Evolutionary conservation across 352 stramenopile species (phyloP), one percentile per base, ranked within the genome.

Genomic region (Pythium aristosporum): DNA sequence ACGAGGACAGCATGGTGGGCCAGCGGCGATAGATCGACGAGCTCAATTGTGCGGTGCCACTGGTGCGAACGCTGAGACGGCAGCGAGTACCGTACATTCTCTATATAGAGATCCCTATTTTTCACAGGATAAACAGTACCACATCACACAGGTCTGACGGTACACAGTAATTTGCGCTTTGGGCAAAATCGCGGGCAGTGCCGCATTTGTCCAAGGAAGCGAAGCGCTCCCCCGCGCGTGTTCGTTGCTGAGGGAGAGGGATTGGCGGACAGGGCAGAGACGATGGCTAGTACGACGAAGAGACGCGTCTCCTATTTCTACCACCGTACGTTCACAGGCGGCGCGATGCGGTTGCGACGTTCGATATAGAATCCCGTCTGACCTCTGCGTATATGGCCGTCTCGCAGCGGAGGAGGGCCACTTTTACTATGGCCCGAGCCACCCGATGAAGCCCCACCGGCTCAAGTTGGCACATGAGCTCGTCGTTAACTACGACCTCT

Each of bases 381-480:
- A 59, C 53, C 8, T 12, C 23, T 11, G 20, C 25, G 49, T 12
- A 50, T 32, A 13, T 39, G 34, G 25, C 25, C 25, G 25, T 5
- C 25, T 30, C 39, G 39, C 39, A 97, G 92, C 91, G 44, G 94
- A 98, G 70, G 92, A 99, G 48, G 96, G 96, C 3, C 91, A 99
- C 74, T 98, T 98, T 66, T 98, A 99, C 84, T 99, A 98, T 85
- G 95, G 92, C 20, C 77, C 94, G 48, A 72, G 91, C 61, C 96
- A 99, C 76, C 97, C 97, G 36, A 99, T 99, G 97, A 99, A 99
- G 84, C 96, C 96, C 9, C 87, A 94, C 61, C 92, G 98, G 54
- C 84, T 99, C 42, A 98, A 98, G 80, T 76, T 99, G 67, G 88
- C 98, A 48, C 97, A 99, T 78, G 96, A 99, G 69, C 84, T 99